Base-by-base conservation (phyloP, 2,329 filamentous ascomycete species). In the Clarireedia homoeocarpa region DNA sequence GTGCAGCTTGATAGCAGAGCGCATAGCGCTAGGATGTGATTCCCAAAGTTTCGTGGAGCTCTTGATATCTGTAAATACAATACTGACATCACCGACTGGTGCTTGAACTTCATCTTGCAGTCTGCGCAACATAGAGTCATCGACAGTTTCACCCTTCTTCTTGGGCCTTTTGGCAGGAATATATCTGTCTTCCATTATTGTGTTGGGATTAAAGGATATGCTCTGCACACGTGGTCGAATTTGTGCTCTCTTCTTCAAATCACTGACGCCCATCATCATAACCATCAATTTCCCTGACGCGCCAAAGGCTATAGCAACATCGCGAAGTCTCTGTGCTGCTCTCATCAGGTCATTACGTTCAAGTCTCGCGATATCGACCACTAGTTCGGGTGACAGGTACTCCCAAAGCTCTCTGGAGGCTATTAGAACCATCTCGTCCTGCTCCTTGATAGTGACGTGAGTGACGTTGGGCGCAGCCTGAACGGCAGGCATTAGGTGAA, bases 61-160 rank as follows among this genome's bases (percentile, higher is more conserved):
- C 77, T 97, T 97, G 79, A 99, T 99, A 74, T 99, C 94, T 0
- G 94, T 99, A 70, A 99, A 99, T 50, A 95, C 91, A 67, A 99
- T 90, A 44, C 90, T 88, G 49, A 97, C 84, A 66, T 95, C 89
- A 48, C 92, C 92, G 1, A 85, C 89, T 0, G 94, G 94, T 12
- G 94, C 89, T 59, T 92, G 88, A 50, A 97, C 91, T 72, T 96
- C 92, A 53, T 88, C 85, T 62, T 94, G 90, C 30, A 97, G 83
- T 48, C 92, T 83, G 57, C 89, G 88, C 54, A 99, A 81, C 54
- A 87, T 89, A 24, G 91, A 95, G 70, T 97, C 91, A 55, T 88
- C 83, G n/a, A 85, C 80, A 45, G 58, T 63, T 56, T 83, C 81
- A 30, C 73, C 78, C 72, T 83, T 84, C 60, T 74, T 83, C 66